Conservation (phyloP, 2,329 filamentous ascomycete species). For the Epichloe bromicola region DNA sequence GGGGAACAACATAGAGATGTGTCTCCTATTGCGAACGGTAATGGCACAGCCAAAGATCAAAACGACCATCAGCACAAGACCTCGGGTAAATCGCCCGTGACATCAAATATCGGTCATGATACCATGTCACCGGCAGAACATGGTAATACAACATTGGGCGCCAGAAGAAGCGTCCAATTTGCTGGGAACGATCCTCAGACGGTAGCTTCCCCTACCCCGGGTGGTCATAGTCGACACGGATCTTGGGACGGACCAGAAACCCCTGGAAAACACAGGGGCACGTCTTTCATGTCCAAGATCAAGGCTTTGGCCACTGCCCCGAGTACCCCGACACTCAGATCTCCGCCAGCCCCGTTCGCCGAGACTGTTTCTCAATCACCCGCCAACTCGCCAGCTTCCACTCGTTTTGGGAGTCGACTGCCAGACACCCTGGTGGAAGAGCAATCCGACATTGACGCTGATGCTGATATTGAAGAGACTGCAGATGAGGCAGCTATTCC, state of each 20-base stretch:
- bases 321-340: slow-evolving; percentile 34
- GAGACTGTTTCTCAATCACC: slow-evolving; percentile 28
- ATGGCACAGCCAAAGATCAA: not conserved
- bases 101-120: not conserved
- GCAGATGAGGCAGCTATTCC: slow-evolving; percentile 56
- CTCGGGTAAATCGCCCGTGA: not conserved
- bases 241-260: slow-evolving; percentile 56
- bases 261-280: slow-evolving; percentile 42
- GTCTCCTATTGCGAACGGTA: not conserved
- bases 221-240: slow-evolving; percentile 43
- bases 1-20: slow-evolving; percentile 7
- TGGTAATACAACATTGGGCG: slow-evolving; percentile 3
- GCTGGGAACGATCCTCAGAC: slow-evolving; percentile 36
- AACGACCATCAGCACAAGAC: not conserved
- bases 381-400: slow-evolving; percentile 33
- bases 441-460: slow-evolving; percentile 28
- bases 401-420: slow-evolving; percentile 32
- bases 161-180: slow-evolving; percentile 61
- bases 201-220: slow-evolving; percentile 29
- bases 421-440: slow-evolving; percentile 42
- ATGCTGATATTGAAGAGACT: slow-evolving; percentile 41
- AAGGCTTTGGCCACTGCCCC: slow-evolving; percentile 53
- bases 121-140: not conserved
- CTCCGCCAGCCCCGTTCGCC: slow-evolving; percentile 16
- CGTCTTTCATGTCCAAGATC: slow-evolving; percentile 65